Conservation (phyloP, 106 monocot genomes). For the Gastrodia elata region DNA sequence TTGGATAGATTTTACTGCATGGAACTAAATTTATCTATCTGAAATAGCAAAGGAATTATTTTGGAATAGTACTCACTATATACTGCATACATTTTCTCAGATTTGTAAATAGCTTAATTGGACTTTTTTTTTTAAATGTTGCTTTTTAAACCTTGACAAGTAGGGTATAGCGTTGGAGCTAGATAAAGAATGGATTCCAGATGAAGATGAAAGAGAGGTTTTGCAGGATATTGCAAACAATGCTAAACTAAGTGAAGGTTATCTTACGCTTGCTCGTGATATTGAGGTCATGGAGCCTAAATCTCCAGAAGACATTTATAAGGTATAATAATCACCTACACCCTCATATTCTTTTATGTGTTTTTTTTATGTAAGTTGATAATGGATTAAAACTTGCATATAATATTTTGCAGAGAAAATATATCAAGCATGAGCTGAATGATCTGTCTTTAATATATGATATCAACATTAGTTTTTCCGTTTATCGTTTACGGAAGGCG, state of each 20-base stretch:
- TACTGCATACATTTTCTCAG: background rate
- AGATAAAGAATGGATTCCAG: slow-evolving; percentile 68
- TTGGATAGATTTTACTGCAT: too few relatives aligned
- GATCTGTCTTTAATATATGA: background rate
- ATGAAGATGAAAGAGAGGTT: slow-evolving; percentile 69
- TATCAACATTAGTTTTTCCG: background rate
- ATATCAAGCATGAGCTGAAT: background rate
- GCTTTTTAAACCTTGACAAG: background rate
- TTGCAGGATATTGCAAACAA: slow-evolving; percentile 89
- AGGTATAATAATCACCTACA: slow-evolving; percentile 33
- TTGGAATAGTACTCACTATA: too few relatives aligned
- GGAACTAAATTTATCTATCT: too few relatives aligned
- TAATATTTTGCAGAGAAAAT: background rate
- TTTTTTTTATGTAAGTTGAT: background rate
- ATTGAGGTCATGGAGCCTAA: slow-evolving; percentile 99
- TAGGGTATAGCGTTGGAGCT: slow-evolving; percentile 72
- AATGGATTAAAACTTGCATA: background rate
- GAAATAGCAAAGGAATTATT: too few relatives aligned
- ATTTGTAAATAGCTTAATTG: background rate
- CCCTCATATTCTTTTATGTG: background rate
- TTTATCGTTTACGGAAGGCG: background rate
- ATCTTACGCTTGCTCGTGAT: slow-evolving; percentile 94
- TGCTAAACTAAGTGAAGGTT: slow-evolving; percentile 86
- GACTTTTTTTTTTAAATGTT: slow-evolving; percentile 2
- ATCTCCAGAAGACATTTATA: slow-evolving; percentile 95